phyloP scores from a whole-genome alignment of 768 basidiomycete species.

The Suillus fuscotomentosus region DNA sequence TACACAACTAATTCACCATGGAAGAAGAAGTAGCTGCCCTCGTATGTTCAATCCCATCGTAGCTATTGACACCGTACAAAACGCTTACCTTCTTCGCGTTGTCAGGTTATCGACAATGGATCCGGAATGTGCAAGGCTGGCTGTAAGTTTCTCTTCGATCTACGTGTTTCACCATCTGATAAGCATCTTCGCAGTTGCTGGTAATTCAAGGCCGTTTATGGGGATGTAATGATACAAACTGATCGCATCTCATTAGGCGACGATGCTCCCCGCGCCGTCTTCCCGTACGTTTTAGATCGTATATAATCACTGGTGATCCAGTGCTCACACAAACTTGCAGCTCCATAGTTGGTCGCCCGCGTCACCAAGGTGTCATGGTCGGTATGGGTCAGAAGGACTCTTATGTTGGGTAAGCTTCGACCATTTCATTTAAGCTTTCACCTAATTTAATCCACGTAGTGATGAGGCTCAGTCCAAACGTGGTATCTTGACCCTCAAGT shows the following conservation, averaged over 20 bases:
- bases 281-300: constrained; percentile 67
- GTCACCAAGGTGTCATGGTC: constrained; percentile 95
- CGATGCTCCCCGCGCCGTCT: constrained; percentile 90
- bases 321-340: constrained; percentile 32
- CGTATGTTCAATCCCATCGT: constrained; percentile 27
- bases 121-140: constrained; percentile 99
- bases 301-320: neutral
- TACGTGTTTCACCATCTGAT: constrained; percentile 18
- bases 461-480: constrained; percentile 94
- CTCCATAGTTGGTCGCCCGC: constrained; percentile 92
- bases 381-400: constrained; percentile 98
- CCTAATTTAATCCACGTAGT: constrained; percentile 35
- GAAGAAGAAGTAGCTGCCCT: constrained; percentile 66
- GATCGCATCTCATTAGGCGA: constrained; percentile 54
- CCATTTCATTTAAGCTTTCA: constrained; percentile 7
- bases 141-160: constrained; percentile 53
- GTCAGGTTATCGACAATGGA: constrained; percentile 87
- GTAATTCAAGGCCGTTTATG: constrained; percentile 30
- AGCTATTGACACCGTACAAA: constrained; percentile 4
- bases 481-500: constrained; percentile 90
- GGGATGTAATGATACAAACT: constrained; percentile 4
- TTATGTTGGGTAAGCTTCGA: constrained; percentile 72
- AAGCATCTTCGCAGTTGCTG: constrained; percentile 51
- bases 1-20: constrained; percentile 38
- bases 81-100: constrained; percentile 4